Base-by-base conservation (phyloP, 345 rosid species). In the Lumnitzera littorea region DNA sequence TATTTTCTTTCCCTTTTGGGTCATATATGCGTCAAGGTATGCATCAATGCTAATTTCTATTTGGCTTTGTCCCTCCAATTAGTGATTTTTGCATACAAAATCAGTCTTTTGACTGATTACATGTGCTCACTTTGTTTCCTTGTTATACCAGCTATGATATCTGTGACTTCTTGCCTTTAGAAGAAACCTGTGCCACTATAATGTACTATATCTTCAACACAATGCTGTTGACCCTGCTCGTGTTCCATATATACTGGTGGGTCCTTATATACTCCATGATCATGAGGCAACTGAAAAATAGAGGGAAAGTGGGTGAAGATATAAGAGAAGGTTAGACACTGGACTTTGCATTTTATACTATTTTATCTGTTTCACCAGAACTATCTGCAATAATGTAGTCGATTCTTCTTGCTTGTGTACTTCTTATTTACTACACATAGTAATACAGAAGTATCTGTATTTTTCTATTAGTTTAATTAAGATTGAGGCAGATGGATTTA, bases 201-300 rank as follows among this genome's bases (percentile, higher is more conserved):
- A 13, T 83, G 67, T 94, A 88, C 81, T 94, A 94, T 67, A 70
- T 76, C 48, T 86, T 84, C 83, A 95, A 95, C 75, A 86, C 96
- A 25, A 67, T 91, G 97, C 65, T 95, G 70, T 74, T 95, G 78
- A 88, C 58, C 79, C 75, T 95, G 60, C 82, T 95, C 61, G 88
- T 85, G 29, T 95, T 91, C 87, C 99, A 95, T 74, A 70, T 91
- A 55, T 95, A 95, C 73, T 95, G 99, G 99, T 95, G 97, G 99
- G 59, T 72, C 75, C 92, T 95, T 62, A 95, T 95, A 56, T 88
- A 74, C 65, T 72, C 89, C 41, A 94, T 91, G 99, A 88, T 91
- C 56, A 76, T 46, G 69, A 83, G 81, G 79, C 95, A 88, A 61
- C 84, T 91, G 29, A 75, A 79, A 71, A 95, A 94, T 77, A 84